Evolutionary conservation across 1,284 basidiomycete genomes (phyloP).

Genomic region (Peniophora sp.): DNA sequence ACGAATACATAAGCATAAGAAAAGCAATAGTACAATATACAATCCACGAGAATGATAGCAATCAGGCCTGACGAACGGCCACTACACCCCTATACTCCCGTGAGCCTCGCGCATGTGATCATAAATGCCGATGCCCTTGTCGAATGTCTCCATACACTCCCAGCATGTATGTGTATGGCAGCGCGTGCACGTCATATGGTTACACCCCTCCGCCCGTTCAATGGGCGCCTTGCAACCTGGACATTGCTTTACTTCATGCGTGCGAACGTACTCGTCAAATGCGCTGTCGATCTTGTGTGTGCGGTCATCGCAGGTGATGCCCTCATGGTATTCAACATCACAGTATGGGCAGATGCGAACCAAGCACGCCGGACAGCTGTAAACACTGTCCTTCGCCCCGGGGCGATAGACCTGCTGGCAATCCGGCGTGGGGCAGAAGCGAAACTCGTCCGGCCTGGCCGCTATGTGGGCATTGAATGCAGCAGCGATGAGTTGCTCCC

Average conservation of each 20-base stretch:
- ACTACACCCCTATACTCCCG: constrained; percentile 18
- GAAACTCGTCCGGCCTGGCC: constrained; percentile 47
- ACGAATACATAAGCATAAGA: no score
- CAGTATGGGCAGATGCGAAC: constrained; percentile 60
- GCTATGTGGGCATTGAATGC: constrained; percentile 52
- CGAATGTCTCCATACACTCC: constrained; percentile 63
- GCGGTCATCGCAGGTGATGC: constrained; percentile 47
- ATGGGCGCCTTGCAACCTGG: constrained; percentile 61
- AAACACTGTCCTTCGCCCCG: constrained; percentile 36
- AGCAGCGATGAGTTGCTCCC: constrained; percentile 44
- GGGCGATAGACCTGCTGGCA: constrained; percentile 62
- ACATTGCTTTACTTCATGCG: constrained; percentile 60
- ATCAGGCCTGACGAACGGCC: no score
- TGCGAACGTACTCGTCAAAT: constrained; percentile 49
- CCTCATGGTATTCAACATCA: constrained; percentile 59
- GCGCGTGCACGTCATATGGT: constrained; percentile 65
- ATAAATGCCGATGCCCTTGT: constrained; percentile 48
- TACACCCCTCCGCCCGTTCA: constrained; percentile 64
- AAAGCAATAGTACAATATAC: no score
- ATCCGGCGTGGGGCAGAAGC: constrained; percentile 68
- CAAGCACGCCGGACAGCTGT: constrained; percentile 69
- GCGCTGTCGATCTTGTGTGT: constrained; percentile 42
- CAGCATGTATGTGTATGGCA: constrained; percentile 73
- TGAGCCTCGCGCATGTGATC: constrained; percentile 46
- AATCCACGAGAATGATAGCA: no score